Percentiles rank a stretch among this genome's conserved stretches.
Conservation (phyloP, 495 filamentous ascomycete genomes). For the Hyaloscypha hepaticicola region DNA sequence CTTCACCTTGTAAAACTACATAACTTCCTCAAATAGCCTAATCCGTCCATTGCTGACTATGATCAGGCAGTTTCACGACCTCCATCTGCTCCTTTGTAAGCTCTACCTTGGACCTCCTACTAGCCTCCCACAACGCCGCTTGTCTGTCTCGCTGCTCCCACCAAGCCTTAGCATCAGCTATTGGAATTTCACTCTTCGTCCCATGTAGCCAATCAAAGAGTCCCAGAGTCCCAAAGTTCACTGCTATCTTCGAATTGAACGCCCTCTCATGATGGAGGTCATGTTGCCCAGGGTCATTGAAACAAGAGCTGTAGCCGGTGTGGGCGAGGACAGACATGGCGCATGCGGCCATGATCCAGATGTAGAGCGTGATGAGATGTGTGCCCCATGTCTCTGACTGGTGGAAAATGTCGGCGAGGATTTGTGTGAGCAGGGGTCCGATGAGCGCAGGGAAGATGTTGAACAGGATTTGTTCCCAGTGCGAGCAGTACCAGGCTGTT, state of each 20-base stretch:
- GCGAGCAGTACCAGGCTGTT: slow-evolving; percentile 10
- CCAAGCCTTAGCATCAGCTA: background rate
- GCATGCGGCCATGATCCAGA: slow-evolving; percentile 6
- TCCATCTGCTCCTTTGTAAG: slow-evolving; percentile 7
- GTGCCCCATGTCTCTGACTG: background rate
- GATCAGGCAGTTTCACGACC: slow-evolving; percentile 6
- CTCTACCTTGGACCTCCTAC: background rate
- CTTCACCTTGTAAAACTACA: no score
- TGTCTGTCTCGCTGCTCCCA: background rate
- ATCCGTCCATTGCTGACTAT: slow-evolving; percentile 3
- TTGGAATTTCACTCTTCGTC: slow-evolving; percentile 31
- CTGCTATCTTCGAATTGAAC: slow-evolving; percentile 6
- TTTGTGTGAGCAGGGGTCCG: slow-evolving; percentile 2
- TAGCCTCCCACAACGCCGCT: slow-evolving; percentile 7
- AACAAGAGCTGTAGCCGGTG: background rate
- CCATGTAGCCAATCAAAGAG: slow-evolving; percentile 34
- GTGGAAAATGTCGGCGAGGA: background rate
- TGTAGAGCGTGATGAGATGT: slow-evolving; percentile 3
- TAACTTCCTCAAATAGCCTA: slow-evolving; percentile 1
- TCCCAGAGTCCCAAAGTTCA: slow-evolving; percentile 11
- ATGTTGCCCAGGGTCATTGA: slow-evolving; percentile 8
- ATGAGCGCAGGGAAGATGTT: slow-evolving; percentile 10
- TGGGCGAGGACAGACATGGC: slow-evolving; percentile 1
- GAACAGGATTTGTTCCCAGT: slow-evolving; percentile 12
- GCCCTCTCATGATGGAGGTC: slow-evolving; percentile 12